These are phyloP conservation scores for Penicillium digitatum DNA, from an alignment of 2,329 filamentous ascomycete genomes.

Conservation along the genomic window DNA sequence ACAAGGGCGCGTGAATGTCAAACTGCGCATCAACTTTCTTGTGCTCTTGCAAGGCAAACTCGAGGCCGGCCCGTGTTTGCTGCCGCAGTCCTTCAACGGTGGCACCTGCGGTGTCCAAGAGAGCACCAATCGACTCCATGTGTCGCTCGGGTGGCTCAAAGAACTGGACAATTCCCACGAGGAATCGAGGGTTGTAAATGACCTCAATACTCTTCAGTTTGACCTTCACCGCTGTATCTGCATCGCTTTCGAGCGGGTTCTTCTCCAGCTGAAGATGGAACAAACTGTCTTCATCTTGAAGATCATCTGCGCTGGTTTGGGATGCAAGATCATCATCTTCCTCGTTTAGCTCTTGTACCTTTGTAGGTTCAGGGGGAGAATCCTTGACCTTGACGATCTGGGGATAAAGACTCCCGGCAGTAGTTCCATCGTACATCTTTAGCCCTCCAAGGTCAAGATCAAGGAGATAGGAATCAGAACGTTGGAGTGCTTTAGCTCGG, in stretches of 20 bases:
- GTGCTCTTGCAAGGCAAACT: constrained; percentile 95
- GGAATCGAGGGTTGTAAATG: constrained; percentile 92
- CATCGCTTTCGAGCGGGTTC: constrained; percentile 87
- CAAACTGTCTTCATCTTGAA: constrained; percentile 66
- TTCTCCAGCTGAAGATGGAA: constrained; percentile 92
- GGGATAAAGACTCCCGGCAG: constrained; percentile 81
- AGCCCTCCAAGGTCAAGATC: constrained; percentile 89
- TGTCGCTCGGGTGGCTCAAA: constrained; percentile 95
- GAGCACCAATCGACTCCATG: constrained; percentile 94
- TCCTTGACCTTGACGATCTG: constrained; percentile 97
- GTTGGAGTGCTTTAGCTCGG: constrained; percentile 80
- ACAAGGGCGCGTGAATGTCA: constrained; percentile 89
- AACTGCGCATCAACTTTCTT: constrained; percentile 96
- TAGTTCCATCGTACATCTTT: constrained; percentile 93
- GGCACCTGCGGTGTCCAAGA: constrained; percentile 92
- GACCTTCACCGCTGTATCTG: constrained; percentile 82
- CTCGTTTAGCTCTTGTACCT: constrained; percentile 27
- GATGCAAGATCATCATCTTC: constrained; percentile 40
- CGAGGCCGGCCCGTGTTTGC: constrained; percentile 89
- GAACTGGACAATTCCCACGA: constrained; percentile 87
- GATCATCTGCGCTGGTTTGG: constrained; percentile 39
- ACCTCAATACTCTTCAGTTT: constrained; percentile 95
- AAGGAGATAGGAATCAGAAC: constrained; percentile 84
- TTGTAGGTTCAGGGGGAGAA: constrained; percentile 57
- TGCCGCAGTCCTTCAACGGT: constrained; percentile 93